Conservation (phyloP, 1,284 basidiomycete species). For the Leccinum pachyderme region DNA sequence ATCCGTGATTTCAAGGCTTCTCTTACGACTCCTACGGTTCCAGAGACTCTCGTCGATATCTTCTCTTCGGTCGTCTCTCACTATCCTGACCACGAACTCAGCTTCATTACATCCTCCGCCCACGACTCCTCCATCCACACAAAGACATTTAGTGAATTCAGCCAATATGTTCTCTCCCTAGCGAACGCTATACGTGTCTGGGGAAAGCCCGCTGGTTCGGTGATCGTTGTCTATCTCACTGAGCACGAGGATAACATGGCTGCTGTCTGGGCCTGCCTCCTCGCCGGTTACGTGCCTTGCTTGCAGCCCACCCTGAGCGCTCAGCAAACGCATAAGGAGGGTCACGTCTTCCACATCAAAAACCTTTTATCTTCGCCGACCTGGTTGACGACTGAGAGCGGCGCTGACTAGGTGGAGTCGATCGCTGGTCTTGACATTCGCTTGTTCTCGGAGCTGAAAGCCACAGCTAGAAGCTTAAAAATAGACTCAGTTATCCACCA, state of each 20-base stretch:
- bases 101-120: background rate
- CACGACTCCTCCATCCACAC: background rate
- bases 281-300: background rate
- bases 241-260: background rate
- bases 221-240: background rate
- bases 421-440: background rate
- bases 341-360: background rate
- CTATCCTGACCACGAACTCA: background rate
- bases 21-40: background rate
- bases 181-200: background rate
- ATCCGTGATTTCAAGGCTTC: background rate
- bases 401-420: background rate
- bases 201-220: background rate
- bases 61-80: background rate
- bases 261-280: background rate
- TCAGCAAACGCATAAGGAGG: background rate
- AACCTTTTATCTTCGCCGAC: background rate
- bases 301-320: background rate
- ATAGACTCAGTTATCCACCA: conserved; percentile 15
- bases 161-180: background rate
- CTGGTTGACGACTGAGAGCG: background rate
- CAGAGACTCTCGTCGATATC: background rate
- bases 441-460: background rate
- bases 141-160: background rate
- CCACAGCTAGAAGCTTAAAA: background rate